Base-by-base conservation (phyloP, 805 yeast genomes). In the Wickerhamomyces strasburgensis region DNA sequence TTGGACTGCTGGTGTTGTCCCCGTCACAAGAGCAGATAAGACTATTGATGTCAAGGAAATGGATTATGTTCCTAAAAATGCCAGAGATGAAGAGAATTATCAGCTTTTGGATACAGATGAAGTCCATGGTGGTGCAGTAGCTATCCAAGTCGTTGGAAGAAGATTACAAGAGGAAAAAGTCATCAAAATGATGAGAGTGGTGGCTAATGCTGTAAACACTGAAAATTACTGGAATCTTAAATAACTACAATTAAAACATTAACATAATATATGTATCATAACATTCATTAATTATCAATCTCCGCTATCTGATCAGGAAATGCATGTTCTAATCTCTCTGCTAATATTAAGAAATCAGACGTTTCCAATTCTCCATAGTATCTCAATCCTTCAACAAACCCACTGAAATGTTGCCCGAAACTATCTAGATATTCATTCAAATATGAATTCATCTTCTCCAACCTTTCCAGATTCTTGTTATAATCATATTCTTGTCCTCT, bases 111-210 rank as follows among this genome's bases (percentile, higher is more conserved):
- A 75, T 44, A 70, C 80, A 1, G 68, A 60, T 35, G 70, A 70
- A 42, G 64, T 69, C 54, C 67, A 75, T 45, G 81, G 79, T 5
- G 74, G 79, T 38, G 80, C 86, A 0, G 78, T 76, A 11, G 74
- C 78, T 14, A 59, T 82, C n/a, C 87, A 81, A 56, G 60, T 82
- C 21, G 75, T 80, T 4, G 77, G 82, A n/a, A 65, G 67, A 39
- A 67, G 75, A 36, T 62, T 68, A 14, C 72, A 77, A 47, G 89
- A 81, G 47, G 88, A 81, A 44, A 78, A 77, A 51, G 73, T 68
- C 5, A 51, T 78, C 29, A 64, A 29, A 23, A 34, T 35, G 38
- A 35, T 35, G 34, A 23, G 19, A 8, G 33, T 35, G 16, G 29
- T 35, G 3, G 33, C 38, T 5, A 9, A 29, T 13, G 31, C 26